Evolutionary conservation across 306 rosid species (phyloP).

Genomic region (Hippophae gyantsensis): DNA sequence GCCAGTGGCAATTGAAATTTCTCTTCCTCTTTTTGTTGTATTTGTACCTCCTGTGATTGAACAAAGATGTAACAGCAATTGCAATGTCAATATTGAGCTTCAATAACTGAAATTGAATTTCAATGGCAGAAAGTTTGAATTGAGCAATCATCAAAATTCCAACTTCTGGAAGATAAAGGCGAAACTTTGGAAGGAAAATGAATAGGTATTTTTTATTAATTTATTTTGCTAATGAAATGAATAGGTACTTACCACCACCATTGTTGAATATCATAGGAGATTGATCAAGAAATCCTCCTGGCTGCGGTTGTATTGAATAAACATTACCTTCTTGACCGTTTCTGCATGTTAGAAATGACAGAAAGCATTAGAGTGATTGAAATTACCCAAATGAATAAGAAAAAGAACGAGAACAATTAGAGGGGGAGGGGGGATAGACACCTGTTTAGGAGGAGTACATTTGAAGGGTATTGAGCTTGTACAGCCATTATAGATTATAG

Average conservation of each 20-base stretch:
- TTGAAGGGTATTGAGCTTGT: conserved; percentile 97
- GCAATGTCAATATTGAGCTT: not conserved
- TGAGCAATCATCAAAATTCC: not conserved
- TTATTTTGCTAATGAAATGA: no score
- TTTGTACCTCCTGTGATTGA: conserved; percentile 20
- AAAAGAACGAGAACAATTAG: not conserved
- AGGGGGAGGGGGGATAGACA: conserved; percentile 14
- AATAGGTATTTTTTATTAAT: not conserved
- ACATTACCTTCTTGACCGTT: conserved; percentile 64
- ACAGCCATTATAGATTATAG: conserved; percentile 55
- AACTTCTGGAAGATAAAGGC: not conserved
- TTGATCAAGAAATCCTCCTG: conserved; percentile 56
- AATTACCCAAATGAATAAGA: not conserved
- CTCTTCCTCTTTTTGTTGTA: conserved; percentile 77
- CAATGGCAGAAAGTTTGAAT: not conserved
- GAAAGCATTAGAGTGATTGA: not conserved
- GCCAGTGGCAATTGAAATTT: conserved; percentile 28
- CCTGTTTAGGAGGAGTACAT: conserved; percentile 69
- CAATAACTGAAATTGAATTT: not conserved
- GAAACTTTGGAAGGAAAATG: not conserved
- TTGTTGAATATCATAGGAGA: conserved; percentile 59
- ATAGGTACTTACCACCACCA: conserved; percentile 32
- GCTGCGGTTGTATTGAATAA: conserved; percentile 53
- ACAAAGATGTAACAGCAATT: not conserved
- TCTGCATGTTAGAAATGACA: conserved; percentile 26